Conservation (phyloP, 441 rosid genomes). For the Aquilaria agallochum region DNA sequence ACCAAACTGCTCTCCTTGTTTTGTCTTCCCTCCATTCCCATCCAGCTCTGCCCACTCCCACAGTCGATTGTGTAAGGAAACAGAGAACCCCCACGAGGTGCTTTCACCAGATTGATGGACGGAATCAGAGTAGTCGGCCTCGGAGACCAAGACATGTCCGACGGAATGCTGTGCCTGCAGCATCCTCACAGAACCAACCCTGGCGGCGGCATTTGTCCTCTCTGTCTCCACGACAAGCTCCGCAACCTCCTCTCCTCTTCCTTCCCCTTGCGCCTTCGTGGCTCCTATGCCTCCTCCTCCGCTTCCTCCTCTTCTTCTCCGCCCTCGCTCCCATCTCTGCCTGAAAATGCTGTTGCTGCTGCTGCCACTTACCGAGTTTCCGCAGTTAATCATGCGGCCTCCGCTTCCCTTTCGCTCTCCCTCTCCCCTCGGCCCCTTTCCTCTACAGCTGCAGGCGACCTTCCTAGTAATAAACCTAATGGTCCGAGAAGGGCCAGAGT, state of each 20-base stretch:
- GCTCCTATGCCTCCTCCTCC: constrained; percentile 50
- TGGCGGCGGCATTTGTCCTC: constrained; percentile 87
- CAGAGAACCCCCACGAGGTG: no score
- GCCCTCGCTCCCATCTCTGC: constrained; percentile 77
- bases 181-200: constrained; percentile 79
- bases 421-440: constrained; percentile 32
- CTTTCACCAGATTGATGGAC: constrained; percentile 15
- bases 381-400: constrained; percentile 8
- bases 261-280: constrained; percentile 52
- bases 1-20: constrained; percentile 15
- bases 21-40: constrained; percentile 12
- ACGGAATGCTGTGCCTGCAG: constrained; percentile 76
- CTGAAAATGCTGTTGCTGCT: constrained; percentile 10
- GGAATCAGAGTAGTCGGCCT: constrained; percentile 25
- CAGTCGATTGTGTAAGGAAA: constrained; percentile 1
- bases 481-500: constrained; percentile 37
- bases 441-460: not conserved
- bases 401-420: constrained; percentile 35
- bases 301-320: constrained; percentile 29
- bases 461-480: no score
- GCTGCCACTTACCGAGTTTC: constrained; percentile 6
- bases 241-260: constrained; percentile 92
- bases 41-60: not conserved
- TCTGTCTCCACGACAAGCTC: constrained; percentile 94
- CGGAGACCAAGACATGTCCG: constrained; percentile 66